phyloP scores from a whole-genome alignment of 106 monocot species.

The Allium cepa region DNA sequence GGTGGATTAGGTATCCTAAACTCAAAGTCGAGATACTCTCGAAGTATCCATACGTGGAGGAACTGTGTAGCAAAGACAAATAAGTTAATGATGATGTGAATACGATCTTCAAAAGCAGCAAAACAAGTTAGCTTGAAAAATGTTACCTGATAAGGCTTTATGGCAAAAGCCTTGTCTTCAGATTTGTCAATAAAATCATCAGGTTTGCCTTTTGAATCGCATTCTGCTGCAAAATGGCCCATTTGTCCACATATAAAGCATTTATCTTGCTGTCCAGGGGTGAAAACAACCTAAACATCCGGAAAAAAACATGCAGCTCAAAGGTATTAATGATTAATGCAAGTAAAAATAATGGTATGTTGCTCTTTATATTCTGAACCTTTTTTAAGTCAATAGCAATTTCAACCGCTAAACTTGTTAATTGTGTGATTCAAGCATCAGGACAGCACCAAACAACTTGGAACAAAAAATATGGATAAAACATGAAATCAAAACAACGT shows the following conservation, averaged over 20 bases:
- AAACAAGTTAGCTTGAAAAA: background rate
- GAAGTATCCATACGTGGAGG: conserved; percentile 89
- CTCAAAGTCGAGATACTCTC: conserved; percentile 90
- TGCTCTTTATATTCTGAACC: too few relatives aligned
- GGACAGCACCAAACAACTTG: too few relatives aligned
- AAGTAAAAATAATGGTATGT: too few relatives aligned
- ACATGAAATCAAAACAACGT: too few relatives aligned
- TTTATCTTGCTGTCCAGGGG: conserved; percentile 93
- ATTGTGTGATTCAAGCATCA: too few relatives aligned
- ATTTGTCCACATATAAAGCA: conserved; percentile 96
- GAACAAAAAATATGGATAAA: too few relatives aligned
- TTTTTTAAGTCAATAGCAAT: too few relatives aligned
- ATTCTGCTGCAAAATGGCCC: conserved; percentile 95
- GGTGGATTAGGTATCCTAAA: conserved; percentile 79
- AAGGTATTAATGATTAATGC: too few relatives aligned
- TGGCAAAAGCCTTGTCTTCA: conserved; percentile 32
- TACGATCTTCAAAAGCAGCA: background rate
- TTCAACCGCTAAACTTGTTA: too few relatives aligned
- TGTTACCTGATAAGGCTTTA: conserved; percentile 86
- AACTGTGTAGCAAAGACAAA: conserved; percentile 43
- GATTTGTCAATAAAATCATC: conserved; percentile 88
- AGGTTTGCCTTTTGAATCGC: conserved; percentile 79
- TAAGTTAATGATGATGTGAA: conserved; percentile 5
- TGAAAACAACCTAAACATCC: conserved; percentile 69
- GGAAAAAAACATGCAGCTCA: too few relatives aligned